These are phyloP conservation scores for Lobulomyces angularis DNA, from an alignment of 192 early-diverging fungal species.

Conservation along the genomic window DNA sequence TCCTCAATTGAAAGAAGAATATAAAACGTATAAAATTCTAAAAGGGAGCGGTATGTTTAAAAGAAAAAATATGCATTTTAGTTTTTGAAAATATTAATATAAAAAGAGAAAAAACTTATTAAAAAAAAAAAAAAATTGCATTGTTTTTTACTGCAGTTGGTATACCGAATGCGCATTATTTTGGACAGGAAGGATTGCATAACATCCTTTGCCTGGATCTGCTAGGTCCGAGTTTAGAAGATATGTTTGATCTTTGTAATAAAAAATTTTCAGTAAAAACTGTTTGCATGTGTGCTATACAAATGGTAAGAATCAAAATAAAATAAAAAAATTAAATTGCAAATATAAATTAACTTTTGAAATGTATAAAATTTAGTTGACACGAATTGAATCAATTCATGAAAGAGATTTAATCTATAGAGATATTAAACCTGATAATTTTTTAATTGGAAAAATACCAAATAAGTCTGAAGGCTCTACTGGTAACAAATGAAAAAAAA, in stretches of 20 bases:
- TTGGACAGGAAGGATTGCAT: conserved; percentile 92
- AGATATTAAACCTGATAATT: conserved; percentile 99
- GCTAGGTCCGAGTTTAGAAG: conserved; percentile 84
- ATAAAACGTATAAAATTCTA: conserved; percentile 87
- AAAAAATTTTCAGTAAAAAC: conserved; percentile 84
- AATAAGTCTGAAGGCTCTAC: conserved; percentile 4
- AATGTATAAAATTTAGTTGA: too few relatives aligned
- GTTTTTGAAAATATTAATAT: too few relatives aligned
- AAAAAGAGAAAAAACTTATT: too few relatives aligned
- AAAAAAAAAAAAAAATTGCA: too few relatives aligned
- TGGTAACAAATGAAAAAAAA: conserved; percentile 2
- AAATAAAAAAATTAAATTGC: too few relatives aligned
- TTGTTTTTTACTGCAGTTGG: conserved; percentile 52
- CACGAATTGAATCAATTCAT: conserved; percentile 82
- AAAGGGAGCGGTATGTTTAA: conserved; percentile 30
- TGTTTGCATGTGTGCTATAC: conserved; percentile 89
- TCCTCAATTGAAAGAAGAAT: conserved; percentile 93
- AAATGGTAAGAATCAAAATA: conserved; percentile 66
- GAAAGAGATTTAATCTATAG: conserved; percentile 91
- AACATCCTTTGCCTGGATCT: conserved; percentile 91
- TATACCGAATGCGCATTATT: conserved; percentile 84
- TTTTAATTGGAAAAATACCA: conserved; percentile 74
- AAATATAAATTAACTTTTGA: too few relatives aligned
- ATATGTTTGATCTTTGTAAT: conserved; percentile 92
- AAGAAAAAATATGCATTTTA: not conserved